Percentiles rank a stretch among this genome's conserved stretches.
Evolutionary conservation across 1,284 basidiomycete genomes (phyloP).

Genomic region (Mycena sp.): DNA sequence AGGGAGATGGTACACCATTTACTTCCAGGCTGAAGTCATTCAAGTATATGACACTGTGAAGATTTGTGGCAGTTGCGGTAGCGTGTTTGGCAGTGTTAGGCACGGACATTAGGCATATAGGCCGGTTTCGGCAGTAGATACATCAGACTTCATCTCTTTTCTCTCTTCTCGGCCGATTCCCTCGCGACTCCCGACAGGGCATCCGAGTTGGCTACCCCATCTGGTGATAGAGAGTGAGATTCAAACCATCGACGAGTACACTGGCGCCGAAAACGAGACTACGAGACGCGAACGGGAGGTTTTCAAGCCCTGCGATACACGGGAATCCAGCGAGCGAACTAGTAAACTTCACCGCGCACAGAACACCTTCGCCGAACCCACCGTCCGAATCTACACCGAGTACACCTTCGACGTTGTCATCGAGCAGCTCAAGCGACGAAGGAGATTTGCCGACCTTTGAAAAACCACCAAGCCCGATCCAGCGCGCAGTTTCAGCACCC

Average conservation of each 20-base stretch:
- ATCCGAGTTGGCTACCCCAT: background rate
- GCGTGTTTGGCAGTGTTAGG: background rate
- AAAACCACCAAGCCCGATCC: no score
- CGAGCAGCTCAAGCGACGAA: background rate
- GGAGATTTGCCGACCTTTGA: no score
- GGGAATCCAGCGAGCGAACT: background rate
- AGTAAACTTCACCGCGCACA: background rate
- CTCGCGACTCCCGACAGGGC: background rate
- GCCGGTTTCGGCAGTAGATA: background rate
- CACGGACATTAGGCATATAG: no score
- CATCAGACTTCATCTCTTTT: background rate
- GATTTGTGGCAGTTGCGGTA: background rate
- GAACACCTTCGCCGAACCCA: background rate
- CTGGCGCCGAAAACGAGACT: constrained; percentile 3
- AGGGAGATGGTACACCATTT: background rate
- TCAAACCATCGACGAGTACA: background rate
- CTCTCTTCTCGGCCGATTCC: background rate
- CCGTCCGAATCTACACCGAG: background rate
- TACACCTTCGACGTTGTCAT: background rate
- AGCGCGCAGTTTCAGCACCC: no score
- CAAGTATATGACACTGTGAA: background rate
- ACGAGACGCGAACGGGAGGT: no score
- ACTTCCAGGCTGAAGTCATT: background rate
- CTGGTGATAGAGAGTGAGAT: constrained; percentile 10
- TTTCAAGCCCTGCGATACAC: background rate